phyloP scores from a whole-genome alignment of 306 rosid species.

The Rosa lucieae region DNA sequence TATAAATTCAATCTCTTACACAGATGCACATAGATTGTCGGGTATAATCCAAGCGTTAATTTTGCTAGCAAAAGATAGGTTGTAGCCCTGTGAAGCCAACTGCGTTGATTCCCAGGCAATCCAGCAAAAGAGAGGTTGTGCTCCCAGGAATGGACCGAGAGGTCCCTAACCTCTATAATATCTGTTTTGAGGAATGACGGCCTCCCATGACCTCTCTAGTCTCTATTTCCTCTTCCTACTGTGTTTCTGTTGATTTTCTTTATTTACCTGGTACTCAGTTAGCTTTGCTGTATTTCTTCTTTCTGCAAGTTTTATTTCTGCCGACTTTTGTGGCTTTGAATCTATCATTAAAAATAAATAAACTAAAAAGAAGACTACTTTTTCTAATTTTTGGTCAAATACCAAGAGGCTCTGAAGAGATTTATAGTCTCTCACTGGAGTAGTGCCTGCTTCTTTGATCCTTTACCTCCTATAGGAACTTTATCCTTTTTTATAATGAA shows the following conservation, averaged over 20 bases:
- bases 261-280: too few relatives aligned
- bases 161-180: too few relatives aligned
- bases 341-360: too few relatives aligned
- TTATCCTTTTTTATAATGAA: neutral
- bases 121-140: too few relatives aligned
- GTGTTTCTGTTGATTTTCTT: too few relatives aligned
- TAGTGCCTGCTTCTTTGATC: neutral
- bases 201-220: neutral
- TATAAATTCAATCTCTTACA: too few relatives aligned
- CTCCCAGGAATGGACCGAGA: too few relatives aligned
- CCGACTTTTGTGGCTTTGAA: neutral
- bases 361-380: too few relatives aligned
- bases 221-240: neutral
- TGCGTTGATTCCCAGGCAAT: too few relatives aligned
- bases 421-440: neutral
- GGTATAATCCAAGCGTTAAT: neutral
- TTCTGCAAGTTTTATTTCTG: neutral
- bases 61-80: neutral
- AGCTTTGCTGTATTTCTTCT: neutral
- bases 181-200: too few relatives aligned
- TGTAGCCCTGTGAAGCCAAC: too few relatives aligned
- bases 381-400: neutral
- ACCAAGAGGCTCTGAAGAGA: neutral
- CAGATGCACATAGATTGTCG: neutral
- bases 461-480: neutral